These are phyloP conservation scores for Barbarea vulgaris DNA, from an alignment of 345 rosid genomes.

Conservation along the genomic window DNA sequence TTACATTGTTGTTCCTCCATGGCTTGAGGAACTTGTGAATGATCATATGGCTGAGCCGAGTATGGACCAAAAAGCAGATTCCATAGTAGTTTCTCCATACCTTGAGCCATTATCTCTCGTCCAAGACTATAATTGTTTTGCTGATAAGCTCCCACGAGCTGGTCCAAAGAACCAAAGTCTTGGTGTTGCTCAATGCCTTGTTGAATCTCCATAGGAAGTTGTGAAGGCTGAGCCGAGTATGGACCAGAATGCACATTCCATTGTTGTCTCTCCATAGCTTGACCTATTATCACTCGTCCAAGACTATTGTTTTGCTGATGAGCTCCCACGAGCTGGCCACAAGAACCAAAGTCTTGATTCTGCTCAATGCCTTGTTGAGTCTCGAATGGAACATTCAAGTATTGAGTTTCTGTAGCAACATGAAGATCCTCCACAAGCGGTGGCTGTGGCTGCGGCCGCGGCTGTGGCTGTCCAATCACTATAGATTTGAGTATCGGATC, in stretches of 20 bases:
- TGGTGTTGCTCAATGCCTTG: not conserved
- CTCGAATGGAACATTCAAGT: not conserved
- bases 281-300: not conserved
- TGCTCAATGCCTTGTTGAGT: not conserved
- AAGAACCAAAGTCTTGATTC: conserved; percentile 1
- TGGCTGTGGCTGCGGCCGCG: not conserved
- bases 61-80: not conserved
- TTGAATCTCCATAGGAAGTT: not conserved
- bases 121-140: no score
- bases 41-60: not conserved
- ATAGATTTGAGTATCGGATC: conserved; percentile 10
- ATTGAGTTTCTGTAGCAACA: not conserved
- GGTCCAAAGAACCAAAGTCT: no score
- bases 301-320: not conserved
- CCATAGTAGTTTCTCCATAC: not conserved
- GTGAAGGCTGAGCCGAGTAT: not conserved
- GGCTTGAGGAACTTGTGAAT: not conserved
- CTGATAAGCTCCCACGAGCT: no score
- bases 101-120: not conserved
- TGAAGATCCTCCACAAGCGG: not conserved
- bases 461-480: not conserved
- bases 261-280: not conserved
- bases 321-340: not conserved
- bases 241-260: not conserved
- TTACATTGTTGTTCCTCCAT: not conserved